phyloP scores from a whole-genome alignment of 108 stramenopile species.

The Hondaea fermentalgiana region DNA sequence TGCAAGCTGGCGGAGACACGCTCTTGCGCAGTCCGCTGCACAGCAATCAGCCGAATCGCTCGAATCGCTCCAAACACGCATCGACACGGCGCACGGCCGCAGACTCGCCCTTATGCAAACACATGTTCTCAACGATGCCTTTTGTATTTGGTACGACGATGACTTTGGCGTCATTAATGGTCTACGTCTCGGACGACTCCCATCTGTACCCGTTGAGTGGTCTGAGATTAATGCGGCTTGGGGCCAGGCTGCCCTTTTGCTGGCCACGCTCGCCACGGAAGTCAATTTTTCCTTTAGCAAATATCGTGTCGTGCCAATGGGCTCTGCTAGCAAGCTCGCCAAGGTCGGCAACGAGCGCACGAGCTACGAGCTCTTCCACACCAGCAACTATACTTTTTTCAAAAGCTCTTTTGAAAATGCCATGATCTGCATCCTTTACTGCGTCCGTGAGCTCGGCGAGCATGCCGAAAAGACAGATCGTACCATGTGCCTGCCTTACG shows the following conservation, averaged over 20 bases:
- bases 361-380: constrained; percentile 28
- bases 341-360: constrained; percentile 32
- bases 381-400: constrained; percentile 26
- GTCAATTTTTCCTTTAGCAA: constrained; percentile 29
- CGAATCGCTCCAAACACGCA: not conserved
- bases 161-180: constrained; percentile 45
- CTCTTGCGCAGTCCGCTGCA: not conserved
- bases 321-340: constrained; percentile 32
- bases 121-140: constrained; percentile 33
- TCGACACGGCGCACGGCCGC: not conserved
- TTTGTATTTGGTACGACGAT: constrained; percentile 43
- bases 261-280: constrained; percentile 24
- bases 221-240: constrained; percentile 45
- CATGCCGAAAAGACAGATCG: constrained; percentile 33
- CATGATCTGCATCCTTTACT: constrained; percentile 38
- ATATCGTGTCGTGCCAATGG: constrained; percentile 40
- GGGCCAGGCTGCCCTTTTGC: constrained; percentile 41
- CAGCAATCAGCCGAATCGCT: not conserved
- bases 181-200: constrained; percentile 39
- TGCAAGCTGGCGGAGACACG: not conserved
- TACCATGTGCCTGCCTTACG: constrained; percentile 34
- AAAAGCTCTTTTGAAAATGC: constrained; percentile 38
- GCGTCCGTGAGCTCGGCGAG: constrained; percentile 35
- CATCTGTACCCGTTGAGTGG: constrained; percentile 32
- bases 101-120: not conserved